Percentiles rank a stretch among this genome's conserved stretches.
Evolutionary conservation across 148 eudicot species (phyloP).

Genomic region (Salicornia ramosissima): DNA sequence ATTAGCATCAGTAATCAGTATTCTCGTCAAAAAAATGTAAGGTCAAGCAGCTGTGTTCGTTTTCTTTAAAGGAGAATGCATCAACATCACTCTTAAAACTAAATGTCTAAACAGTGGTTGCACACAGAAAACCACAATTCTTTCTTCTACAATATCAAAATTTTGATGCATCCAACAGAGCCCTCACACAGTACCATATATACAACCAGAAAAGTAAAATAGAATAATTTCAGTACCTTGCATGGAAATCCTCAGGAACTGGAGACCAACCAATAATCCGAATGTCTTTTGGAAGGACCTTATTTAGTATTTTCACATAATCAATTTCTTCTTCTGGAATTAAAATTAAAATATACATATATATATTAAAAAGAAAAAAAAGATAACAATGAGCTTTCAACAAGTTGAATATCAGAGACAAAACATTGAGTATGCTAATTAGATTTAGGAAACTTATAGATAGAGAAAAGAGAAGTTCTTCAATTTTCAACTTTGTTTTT

Average conservation of each 20-base stretch:
- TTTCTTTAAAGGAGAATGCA: background rate
- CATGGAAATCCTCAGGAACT: conserved; percentile 73
- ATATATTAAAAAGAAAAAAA: too few relatives aligned
- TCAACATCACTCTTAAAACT: background rate
- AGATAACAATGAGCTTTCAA: conserved; percentile 1
- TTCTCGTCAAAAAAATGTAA: too few relatives aligned
- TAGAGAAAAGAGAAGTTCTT: background rate
- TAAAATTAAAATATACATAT: too few relatives aligned
- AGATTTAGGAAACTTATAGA: background rate
- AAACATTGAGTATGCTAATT: background rate
- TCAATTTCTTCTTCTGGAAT: conserved; percentile 66
- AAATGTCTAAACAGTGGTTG: background rate
- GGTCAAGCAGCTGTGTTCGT: too few relatives aligned
- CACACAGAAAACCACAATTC: background rate
- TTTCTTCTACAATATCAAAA: background rate
- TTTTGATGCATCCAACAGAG: background rate
- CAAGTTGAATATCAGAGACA: background rate
- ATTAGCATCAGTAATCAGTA: too few relatives aligned
- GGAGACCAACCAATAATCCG: conserved; percentile 88
- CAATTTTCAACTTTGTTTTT: background rate
- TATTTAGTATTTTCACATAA: conserved; percentile 66
- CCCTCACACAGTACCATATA: background rate
- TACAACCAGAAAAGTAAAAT: background rate
- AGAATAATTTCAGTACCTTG: conserved; percentile 48
- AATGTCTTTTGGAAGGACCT: conserved; percentile 83